Conservation (phyloP, 192 early-diverging fungal genomes). For the Linderina pennispora region DNA sequence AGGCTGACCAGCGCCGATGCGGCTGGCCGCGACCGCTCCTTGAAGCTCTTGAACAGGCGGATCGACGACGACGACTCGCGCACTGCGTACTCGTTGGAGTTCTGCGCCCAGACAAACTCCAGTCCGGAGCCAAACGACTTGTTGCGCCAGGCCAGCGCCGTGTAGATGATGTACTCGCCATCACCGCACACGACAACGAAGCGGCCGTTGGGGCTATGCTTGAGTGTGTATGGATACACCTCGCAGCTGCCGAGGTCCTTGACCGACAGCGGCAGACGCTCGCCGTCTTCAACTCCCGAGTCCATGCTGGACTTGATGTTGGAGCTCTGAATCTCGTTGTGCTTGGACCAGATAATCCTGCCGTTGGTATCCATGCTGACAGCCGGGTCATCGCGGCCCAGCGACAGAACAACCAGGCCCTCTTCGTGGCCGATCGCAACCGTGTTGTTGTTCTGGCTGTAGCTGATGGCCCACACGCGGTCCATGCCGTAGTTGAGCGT, state of each 20-base stretch:
- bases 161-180: conserved; percentile 99
- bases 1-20: conserved; percentile 56
- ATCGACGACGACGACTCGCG: conserved; percentile 89
- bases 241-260: conserved; percentile 99
- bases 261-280: conserved; percentile 70
- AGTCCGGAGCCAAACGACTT: conserved; percentile 94
- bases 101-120: conserved; percentile 96
- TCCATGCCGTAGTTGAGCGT: conserved; percentile 98
- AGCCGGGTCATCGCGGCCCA: conserved; percentile 93
- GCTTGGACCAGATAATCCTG: conserved; percentile 97
- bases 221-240: conserved; percentile 90
- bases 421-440: conserved; percentile 96
- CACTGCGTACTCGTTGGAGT: conserved; percentile 95
- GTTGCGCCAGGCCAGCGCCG: conserved; percentile 98
- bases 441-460: conserved; percentile 78
- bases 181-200: conserved; percentile 99
- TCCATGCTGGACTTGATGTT: conserved; percentile 84
- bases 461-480: conserved; percentile 93
- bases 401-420: conserved; percentile 90
- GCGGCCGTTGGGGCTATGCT: conserved; percentile 96
- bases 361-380: conserved; percentile 95
- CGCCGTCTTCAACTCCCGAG: conserved; percentile 88
- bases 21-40: conserved; percentile 65
- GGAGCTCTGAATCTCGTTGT: conserved; percentile 93
- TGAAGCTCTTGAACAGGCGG: conserved; percentile 92